These are phyloP conservation scores for Rhizophagus clarus DNA, from an alignment of 192 early-diverging fungal genomes.

Conservation along the genomic window DNA sequence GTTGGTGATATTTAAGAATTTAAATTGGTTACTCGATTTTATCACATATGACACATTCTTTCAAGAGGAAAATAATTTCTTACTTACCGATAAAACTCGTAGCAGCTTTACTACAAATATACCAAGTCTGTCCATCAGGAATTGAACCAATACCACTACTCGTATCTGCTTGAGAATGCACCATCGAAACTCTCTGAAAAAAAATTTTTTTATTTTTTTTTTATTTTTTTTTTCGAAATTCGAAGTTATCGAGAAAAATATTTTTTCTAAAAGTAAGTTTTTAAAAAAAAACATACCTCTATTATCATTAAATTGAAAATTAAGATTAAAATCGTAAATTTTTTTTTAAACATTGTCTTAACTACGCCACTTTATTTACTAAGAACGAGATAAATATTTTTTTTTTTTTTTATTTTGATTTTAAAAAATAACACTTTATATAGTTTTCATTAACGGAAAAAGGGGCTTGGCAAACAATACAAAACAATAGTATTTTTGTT, in stretches of 20 bases:
- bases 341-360: not conserved
- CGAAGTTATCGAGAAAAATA: too few species aligned
- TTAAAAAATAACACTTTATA: not conserved
- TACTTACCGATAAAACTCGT: not conserved
- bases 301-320: not conserved
- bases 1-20: not conserved
- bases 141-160: not conserved
- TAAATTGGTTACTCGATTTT: too few species aligned
- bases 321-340: not conserved
- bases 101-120: not conserved
- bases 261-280: too few species aligned
- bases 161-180: not conserved
- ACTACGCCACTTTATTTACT: not conserved
- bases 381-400: too few species aligned
- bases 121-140: not conserved
- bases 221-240: too few species aligned
- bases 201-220: too few species aligned
- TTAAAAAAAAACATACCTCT: not conserved
- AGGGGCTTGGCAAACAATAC: too few species aligned
- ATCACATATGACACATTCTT: not conserved
- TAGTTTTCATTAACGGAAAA: too few species aligned
- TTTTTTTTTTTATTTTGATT: not conserved
- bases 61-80: not conserved
- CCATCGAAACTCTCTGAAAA: not conserved
- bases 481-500: too few species aligned